phyloP scores from a whole-genome alignment of 2,329 filamentous ascomycete species.

The Penicillium olsonii region DNA sequence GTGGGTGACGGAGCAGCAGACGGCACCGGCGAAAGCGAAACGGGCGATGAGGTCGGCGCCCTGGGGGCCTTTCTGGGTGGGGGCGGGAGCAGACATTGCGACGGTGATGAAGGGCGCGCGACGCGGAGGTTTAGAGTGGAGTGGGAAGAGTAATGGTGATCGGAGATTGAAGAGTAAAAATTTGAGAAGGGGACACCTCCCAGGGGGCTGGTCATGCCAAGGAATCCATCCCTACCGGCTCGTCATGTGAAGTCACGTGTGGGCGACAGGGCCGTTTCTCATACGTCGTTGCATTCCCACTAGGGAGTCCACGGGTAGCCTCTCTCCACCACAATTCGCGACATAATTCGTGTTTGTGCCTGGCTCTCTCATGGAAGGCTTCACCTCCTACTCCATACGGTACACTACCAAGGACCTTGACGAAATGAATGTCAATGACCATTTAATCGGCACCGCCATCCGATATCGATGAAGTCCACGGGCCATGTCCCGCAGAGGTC shows the following conservation, averaged over 20 bases:
- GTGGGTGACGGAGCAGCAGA: conserved; percentile 96
- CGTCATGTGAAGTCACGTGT: background rate
- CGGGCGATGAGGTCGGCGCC: conserved; percentile 78
- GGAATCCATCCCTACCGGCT: background rate
- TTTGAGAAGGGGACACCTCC: background rate
- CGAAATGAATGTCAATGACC: too few species aligned
- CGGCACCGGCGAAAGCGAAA: conserved; percentile 90
- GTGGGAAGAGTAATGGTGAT: background rate
- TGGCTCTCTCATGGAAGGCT: too few species aligned
- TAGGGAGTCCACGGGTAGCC: background rate
- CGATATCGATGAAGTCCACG: too few species aligned
- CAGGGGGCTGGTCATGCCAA: background rate
- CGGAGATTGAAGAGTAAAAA: background rate
- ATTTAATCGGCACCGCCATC: too few species aligned
- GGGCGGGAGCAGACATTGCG: background rate
- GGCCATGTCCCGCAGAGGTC: too few species aligned
- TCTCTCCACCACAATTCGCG: background rate
- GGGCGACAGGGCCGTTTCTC: background rate
- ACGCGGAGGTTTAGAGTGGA: background rate
- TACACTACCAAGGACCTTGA: too few species aligned
- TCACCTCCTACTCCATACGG: too few species aligned
- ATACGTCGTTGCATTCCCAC: background rate
- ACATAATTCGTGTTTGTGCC: too few species aligned
- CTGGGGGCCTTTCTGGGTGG: background rate
- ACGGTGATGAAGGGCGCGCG: background rate